These are phyloP conservation scores for Yamadazyma triangularis DNA, from an alignment of 1,139 yeast species.

Conservation along the genomic window DNA sequence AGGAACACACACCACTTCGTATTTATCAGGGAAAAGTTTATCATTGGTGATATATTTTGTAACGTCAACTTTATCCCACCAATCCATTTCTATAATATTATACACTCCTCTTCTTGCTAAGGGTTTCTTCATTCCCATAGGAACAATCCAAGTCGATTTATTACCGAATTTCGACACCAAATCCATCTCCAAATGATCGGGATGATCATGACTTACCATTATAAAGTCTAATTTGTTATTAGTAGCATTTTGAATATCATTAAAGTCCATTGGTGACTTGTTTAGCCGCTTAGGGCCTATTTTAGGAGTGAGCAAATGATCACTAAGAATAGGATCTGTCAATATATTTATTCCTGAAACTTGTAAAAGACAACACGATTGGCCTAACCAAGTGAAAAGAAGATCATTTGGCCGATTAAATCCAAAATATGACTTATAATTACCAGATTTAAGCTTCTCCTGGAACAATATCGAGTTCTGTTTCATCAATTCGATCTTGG, in stretches of 20 bases:
- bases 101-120: slow-evolving; percentile 54
- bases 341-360: slow-evolving; percentile 67
- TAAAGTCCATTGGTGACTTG: slow-evolving; percentile 61
- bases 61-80: slow-evolving; percentile 78
- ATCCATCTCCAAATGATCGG: slow-evolving; percentile 80
- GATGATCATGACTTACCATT: slow-evolving; percentile 89
- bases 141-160: slow-evolving; percentile 75
- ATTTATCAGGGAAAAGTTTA: slow-evolving; percentile 47
- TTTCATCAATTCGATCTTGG: slow-evolving; percentile 48
- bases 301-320: slow-evolving; percentile 55
- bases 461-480: slow-evolving; percentile 27
- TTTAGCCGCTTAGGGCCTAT: slow-evolving; percentile 82
- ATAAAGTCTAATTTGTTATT: slow-evolving; percentile 57
- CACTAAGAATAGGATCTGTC: slow-evolving; percentile 81
- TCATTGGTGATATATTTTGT: slow-evolving; percentile 22
- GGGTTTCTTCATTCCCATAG: slow-evolving; percentile 65
- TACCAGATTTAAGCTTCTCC: slow-evolving; percentile 19
- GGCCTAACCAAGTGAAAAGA: slow-evolving; percentile 89
- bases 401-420: slow-evolving; percentile 30
- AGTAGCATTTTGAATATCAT: slow-evolving; percentile 54
- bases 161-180: slow-evolving; percentile 58
- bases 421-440: slow-evolving; percentile 14
- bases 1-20: slow-evolving; percentile 84
- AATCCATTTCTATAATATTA: slow-evolving; percentile 68
- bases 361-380: slow-evolving; percentile 76